phyloP scores from a whole-genome alignment of 2,329 filamentous ascomycete genomes.

The Colletotrichum chlorophyti region DNA sequence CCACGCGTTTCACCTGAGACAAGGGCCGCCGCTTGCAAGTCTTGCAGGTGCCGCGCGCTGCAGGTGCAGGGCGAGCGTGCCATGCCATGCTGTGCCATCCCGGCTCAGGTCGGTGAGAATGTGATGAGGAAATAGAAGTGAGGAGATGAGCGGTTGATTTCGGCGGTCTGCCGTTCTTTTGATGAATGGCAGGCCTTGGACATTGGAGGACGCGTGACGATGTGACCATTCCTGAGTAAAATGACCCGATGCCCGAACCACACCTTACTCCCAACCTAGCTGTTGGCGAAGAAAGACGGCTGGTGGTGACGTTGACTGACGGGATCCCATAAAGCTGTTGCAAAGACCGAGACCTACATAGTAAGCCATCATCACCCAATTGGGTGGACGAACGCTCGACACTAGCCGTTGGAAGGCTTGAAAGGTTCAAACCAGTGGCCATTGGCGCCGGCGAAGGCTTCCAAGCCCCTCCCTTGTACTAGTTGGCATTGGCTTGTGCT shows the following conservation, averaged over 20 bases:
- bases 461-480: background rate
- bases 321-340: too few species aligned
- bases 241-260: background rate
- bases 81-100: background rate
- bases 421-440: slow-evolving; percentile 20
- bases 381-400: background rate
- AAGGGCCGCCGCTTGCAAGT: slow-evolving; percentile 16
- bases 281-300: too few species aligned
- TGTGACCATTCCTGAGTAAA: background rate
- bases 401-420: background rate
- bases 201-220: background rate
- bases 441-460: background rate
- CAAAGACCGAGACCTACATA: too few species aligned
- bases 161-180: too few species aligned
- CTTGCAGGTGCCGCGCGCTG: slow-evolving; percentile 19
- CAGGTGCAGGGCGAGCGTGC: background rate
- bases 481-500: background rate
- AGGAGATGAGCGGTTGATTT: too few species aligned
- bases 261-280: too few species aligned
- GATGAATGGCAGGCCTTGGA: too few species aligned
- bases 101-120: background rate
- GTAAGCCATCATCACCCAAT: background rate
- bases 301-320: background rate
- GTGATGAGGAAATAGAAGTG: background rate
- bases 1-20: slow-evolving; percentile 26